Base-by-base conservation (phyloP, 257 asterid genomes). In the Solanum chmielewskii region DNA sequence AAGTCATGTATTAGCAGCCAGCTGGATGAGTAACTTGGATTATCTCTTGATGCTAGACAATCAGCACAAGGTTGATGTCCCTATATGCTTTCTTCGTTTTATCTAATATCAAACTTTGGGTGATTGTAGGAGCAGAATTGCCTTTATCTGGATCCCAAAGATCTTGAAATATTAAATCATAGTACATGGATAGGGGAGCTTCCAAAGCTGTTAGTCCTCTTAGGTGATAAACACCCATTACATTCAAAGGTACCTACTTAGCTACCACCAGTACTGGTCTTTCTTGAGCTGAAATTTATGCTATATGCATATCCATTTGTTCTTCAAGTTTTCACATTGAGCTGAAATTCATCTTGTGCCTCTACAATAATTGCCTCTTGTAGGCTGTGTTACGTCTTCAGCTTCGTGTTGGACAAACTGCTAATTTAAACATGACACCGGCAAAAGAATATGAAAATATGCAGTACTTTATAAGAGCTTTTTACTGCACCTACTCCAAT, bases 321-420 rank as follows among this genome's bases (percentile, higher is more conserved):
- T 82, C 25, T 89, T 47, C 76, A 47, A 81, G 47, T 62, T 86
- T 21, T 59, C 16, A 80, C 6, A 49, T 71, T 88, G 9, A 27
- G 21, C 80, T 78, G 69, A 62, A 62, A 78, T 27, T 56, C 83
- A 68, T 77, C 37, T 60, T 83, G 66, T 71, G 31, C 83, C 66
- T 66, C 64, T 68, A 15, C 64, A 59, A 83, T 64, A 33, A 75
- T 89, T 90, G 87, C 60, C 91, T 88, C 90, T 82, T 91, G 90
- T 94, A 97, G 99, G 94, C 97, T 85, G 95, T 94, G 85, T 90
- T 97, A 89, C 90, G 85, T 84, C 96, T 95, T 87, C 96, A 86
- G 86, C 96, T 97, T 87, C 88, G 87, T 83, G 49, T 94, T 64
- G 98, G 96, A 37, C 95, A 94, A 87, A 84, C 91, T 88, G 92